A percentile compares a stretch with the other conserved stretches of the same genome.
phyloP scores from a whole-genome alignment of 805 yeast genomes.

The Pichia phayaonensis region DNA sequence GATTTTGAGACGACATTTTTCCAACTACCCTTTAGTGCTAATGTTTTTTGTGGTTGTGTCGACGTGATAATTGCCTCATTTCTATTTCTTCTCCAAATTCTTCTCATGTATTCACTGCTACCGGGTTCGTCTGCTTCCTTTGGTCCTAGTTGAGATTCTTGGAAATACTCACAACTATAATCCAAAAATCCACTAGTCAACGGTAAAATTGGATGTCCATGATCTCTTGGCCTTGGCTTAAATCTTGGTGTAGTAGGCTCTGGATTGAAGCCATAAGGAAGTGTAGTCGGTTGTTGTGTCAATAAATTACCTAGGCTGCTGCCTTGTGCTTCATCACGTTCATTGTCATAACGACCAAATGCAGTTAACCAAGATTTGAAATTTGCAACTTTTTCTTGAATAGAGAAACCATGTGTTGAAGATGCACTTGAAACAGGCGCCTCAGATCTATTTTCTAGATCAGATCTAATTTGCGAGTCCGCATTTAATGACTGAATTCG shows the following conservation, averaged over 20 bases:
- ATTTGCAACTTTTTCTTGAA: constrained; percentile 9
- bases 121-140: constrained; percentile 89
- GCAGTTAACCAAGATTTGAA: constrained; percentile 17
- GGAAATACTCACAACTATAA: constrained; percentile 83
- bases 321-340: constrained; percentile 17
- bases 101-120: constrained; percentile 69
- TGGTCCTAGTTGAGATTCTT: constrained; percentile 89
- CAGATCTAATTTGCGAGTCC: constrained; percentile 8
- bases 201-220: constrained; percentile 42
- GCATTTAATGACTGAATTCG: constrained; percentile 22
- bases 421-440: constrained; percentile 8
- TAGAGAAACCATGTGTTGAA: constrained; percentile 8
- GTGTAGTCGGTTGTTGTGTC: constrained; percentile 21
- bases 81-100: constrained; percentile 84
- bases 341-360: constrained; percentile 17
- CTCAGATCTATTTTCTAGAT: constrained; percentile 1
- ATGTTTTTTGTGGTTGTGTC: constrained; percentile 82
- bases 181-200: constrained; percentile 58
- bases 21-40: constrained; percentile 86
- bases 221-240: constrained; percentile 22
- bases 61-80: constrained; percentile 81
- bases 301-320: constrained; percentile 19
- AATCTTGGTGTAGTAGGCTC: constrained; percentile 55
- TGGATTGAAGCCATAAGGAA: constrained; percentile 36
- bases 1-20: constrained; percentile 48